phyloP scores from a whole-genome alignment of 139 green algal genomes.

The Haematococcus sp. region DNA sequence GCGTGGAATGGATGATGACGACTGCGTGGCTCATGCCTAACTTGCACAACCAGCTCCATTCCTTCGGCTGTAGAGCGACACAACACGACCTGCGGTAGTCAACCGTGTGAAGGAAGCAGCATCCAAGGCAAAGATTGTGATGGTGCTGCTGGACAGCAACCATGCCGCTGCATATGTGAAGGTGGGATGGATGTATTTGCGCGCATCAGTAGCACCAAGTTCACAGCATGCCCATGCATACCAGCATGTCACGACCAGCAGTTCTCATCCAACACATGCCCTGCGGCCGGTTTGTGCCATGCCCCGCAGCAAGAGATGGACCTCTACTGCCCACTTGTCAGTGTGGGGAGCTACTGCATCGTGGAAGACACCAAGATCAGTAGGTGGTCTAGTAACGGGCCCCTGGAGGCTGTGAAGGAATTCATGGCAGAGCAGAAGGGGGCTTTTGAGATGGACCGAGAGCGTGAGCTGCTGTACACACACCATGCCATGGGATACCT shows the following conservation, averaged over 20 bases:
- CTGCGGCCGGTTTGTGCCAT: too few relatives aligned
- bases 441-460: conserved; percentile 27
- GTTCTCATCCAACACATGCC: not conserved
- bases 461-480: conserved; percentile 38
- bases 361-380: conserved; percentile 49
- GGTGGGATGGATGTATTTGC: conserved; percentile 19
- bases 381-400: conserved; percentile 18
- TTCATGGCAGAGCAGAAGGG: not conserved
- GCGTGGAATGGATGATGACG: too few relatives aligned
- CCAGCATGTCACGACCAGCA: not conserved
- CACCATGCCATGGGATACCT: conserved; percentile 44
- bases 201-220: not conserved
- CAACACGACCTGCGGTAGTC: too few relatives aligned
- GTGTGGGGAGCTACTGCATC: conserved; percentile 39
- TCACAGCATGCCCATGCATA: not conserved
- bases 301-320: conserved; percentile 18
- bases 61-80: too few relatives aligned
- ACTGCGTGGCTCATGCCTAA: too few relatives aligned
- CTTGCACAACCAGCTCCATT: too few relatives aligned
- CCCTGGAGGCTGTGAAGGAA: not conserved
- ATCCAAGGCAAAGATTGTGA: conserved; percentile 5
- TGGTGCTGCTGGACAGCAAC: conserved; percentile 46
- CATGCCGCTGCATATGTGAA: conserved; percentile 32
- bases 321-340: conserved; percentile 40
- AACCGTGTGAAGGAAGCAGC: conserved; percentile 1